phyloP scores from a whole-genome alignment of 805 yeast species.

The Saccharomycopsis schoenii region DNA sequence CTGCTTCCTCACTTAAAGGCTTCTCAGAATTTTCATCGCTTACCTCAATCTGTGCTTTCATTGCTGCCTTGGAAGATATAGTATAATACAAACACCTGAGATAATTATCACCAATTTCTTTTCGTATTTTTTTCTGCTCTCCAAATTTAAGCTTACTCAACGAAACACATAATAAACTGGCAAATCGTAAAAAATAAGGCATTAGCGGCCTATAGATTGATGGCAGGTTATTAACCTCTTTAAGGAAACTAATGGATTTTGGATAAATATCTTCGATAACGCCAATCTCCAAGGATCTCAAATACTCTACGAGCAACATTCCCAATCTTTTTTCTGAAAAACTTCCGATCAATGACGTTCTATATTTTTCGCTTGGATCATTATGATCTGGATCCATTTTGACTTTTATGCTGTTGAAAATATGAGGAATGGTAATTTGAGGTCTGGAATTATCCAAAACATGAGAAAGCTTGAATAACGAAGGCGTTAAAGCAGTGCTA shows the following conservation, averaged over 20 bases:
- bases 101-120: slow-evolving; percentile 38
- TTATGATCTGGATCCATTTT: slow-evolving; percentile 30
- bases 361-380: slow-evolving; percentile 19
- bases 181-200: slow-evolving; percentile 44
- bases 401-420: slow-evolving; percentile 45
- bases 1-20: background rate
- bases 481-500: slow-evolving; percentile 22
- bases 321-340: slow-evolving; percentile 38
- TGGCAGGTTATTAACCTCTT: slow-evolving; percentile 42
- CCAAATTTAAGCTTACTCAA: slow-evolving; percentile 51
- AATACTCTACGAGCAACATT: slow-evolving; percentile 49
- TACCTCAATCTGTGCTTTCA: slow-evolving; percentile 1
- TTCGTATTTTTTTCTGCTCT: slow-evolving; percentile 46
- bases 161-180: slow-evolving; percentile 44
- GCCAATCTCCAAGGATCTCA: slow-evolving; percentile 60
- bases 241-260: slow-evolving; percentile 47
- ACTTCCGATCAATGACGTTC: slow-evolving; percentile 32
- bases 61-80: slow-evolving; percentile 22
- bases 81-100: slow-evolving; percentile 27
- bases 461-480: slow-evolving; percentile 55
- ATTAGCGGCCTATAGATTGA: slow-evolving; percentile 38
- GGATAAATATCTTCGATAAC: slow-evolving; percentile 73
- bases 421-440: slow-evolving; percentile 57
- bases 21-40: background rate
- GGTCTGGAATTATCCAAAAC: slow-evolving; percentile 80